These are phyloP conservation scores for Stropharia rugosoannulata DNA, from an alignment of 768 basidiomycete species.

Conservation along the genomic window DNA sequence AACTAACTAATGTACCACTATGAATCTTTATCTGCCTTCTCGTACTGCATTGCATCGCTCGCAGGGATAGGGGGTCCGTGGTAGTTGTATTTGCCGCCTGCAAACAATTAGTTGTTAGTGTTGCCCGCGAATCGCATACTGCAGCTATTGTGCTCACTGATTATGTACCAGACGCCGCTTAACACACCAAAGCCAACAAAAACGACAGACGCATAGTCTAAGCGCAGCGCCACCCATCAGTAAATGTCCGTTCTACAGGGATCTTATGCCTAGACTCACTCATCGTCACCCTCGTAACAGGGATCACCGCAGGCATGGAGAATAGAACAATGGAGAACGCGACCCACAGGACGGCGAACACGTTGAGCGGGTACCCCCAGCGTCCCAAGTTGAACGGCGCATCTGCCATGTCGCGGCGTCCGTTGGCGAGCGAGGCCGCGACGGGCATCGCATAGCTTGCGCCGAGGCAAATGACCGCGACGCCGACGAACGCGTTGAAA, in stretches of 20 bases:
- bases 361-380: constrained; percentile 46
- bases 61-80: constrained; percentile 39
- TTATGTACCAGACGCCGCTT: constrained; percentile 60
- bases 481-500: constrained; percentile 68
- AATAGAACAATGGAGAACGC: constrained; percentile 62
- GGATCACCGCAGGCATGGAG: constrained; percentile 65
- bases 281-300: constrained; percentile 50
- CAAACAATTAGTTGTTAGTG: background rate
- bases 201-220: constrained; percentile 69
- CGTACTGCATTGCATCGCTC: constrained; percentile 4
- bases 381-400: constrained; percentile 52
- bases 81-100: constrained; percentile 45
- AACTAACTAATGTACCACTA: constrained; percentile 2
- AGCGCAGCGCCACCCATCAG: background rate
- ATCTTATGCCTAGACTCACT: constrained; percentile 24
- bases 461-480: constrained; percentile 64
- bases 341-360: constrained; percentile 57
- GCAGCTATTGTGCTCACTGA: constrained; percentile 37
- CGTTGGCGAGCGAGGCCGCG: constrained; percentile 45
- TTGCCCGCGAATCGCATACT: background rate
- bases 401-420: constrained; percentile 41
- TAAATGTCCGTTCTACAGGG: background rate
- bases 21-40: background rate
- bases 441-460: constrained; percentile 67
- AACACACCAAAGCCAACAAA: constrained; percentile 62